Percentiles rank a stretch among this genome's conserved stretches.
These are phyloP conservation scores for Calendula officinalis DNA, from an alignment of 129 eudicot genomes.

Conservation along the genomic window DNA sequence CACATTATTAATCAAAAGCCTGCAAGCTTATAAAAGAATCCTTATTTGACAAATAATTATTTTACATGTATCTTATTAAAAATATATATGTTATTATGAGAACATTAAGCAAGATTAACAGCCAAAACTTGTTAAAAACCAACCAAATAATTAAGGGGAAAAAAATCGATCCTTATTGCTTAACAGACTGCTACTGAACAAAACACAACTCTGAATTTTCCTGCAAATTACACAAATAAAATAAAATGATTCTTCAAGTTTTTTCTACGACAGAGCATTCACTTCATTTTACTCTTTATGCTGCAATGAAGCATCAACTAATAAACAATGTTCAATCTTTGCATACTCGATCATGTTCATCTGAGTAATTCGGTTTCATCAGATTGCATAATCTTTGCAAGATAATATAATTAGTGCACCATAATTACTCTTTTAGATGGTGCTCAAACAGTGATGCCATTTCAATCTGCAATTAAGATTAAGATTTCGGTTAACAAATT, in stretches of 20 bases:
- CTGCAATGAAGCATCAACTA: conserved; percentile 2
- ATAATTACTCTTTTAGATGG: conserved; percentile 45
- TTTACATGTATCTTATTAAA: no score
- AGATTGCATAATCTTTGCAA: neutral
- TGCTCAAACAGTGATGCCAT: conserved; percentile 86
- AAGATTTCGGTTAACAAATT: conserved; percentile 11
- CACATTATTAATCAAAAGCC: no score
- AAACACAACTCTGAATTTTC: neutral
- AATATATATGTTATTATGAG: no score
- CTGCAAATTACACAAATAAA: conserved; percentile 25
- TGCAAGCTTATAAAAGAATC: no score
- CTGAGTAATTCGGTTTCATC: neutral
- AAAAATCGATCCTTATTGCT: no score
- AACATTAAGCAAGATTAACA: no score
- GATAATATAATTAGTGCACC: neutral
- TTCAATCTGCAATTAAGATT: conserved; percentile 56
- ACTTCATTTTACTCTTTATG: neutral
- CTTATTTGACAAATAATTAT: no score
- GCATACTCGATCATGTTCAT: conserved; percentile 7
- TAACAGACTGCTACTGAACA: conserved; percentile 3
- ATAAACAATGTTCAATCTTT: neutral
- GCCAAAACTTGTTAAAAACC: no score
- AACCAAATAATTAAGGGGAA: no score
- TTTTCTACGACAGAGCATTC: neutral
- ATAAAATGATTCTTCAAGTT: neutral